phyloP scores from a whole-genome alignment of 176 grass and related monocot genomes.

The Triticum urartu region DNA sequence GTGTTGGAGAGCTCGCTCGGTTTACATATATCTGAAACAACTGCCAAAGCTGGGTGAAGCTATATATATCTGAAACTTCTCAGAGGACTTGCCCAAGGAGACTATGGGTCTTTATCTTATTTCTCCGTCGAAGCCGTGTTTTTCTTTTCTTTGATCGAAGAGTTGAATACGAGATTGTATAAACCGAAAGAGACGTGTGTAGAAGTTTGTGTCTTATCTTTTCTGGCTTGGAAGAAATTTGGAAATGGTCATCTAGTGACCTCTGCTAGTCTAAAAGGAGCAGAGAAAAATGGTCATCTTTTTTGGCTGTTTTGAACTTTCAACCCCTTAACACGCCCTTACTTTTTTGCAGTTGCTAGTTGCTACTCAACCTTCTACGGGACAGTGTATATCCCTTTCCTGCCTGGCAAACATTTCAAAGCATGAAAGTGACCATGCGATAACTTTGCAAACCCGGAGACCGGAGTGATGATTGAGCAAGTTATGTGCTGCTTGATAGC shows the following conservation, averaged over 20 bases:
- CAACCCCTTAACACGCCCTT: neutral
- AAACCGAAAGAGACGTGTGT: no score
- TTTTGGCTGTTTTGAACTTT: neutral
- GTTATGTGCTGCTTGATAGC: no score
- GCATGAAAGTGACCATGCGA: neutral
- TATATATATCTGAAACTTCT: neutral
- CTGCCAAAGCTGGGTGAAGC: no score
- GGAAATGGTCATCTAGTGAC: neutral
- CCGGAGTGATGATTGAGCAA: neutral
- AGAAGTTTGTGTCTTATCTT: neutral
- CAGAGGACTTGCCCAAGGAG: no score
- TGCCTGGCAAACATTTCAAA: neutral
- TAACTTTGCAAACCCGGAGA: neutral
- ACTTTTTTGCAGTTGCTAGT: neutral
- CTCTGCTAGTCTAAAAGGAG: neutral
- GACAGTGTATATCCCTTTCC: neutral
- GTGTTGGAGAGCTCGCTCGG: neutral
- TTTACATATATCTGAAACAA: neutral
- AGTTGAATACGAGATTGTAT: neutral
- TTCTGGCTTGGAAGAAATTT: neutral
- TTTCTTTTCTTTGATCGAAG: neutral
- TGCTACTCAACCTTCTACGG: neutral
- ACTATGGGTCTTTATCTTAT: neutral
- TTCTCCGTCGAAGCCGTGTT: neutral
- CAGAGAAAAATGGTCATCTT: neutral